Base-by-base conservation (phyloP, 148 eudicot species). In the Silene uniflora region DNA sequence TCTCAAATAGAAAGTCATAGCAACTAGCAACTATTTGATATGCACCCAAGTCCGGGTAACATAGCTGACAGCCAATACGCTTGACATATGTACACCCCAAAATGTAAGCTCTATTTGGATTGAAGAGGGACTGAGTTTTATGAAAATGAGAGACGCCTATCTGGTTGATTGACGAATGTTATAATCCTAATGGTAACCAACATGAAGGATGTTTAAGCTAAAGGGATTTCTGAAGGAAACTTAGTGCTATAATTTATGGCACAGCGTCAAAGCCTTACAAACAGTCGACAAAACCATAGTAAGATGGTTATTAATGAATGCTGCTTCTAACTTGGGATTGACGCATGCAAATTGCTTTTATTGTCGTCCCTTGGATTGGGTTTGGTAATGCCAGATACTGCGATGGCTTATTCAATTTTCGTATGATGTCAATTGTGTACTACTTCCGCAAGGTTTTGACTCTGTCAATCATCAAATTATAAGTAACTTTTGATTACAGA, bases 201-300 rank as follows among this genome's bases (percentile, higher is more conserved):
- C 42, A 12, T 27, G 67, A 27, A 64, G 44, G 18, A 60, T 60
- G 23, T 60, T 12, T 60, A 5, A 19, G 12, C 63, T 25, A 39
- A 35, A 39, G 44, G 10, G 44, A 39, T 7, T 39, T 39, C 44
- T 39, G 44, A 39, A 39, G 10, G 8, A 39, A 39, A 39, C 10
- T 8, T 62, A 25, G 25, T 65, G 69, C 69, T 32, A 29, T 32
- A 29, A 65, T 14, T 52, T 52, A 29, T 7, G 46, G 69, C 49
- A 32, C 35, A 66, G 8, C 21, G 46, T 49, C 49, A 32, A 66
- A 66, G 8, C 21, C 69, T 35, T 17, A 17, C 14, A 23, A 32
- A 35, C 69, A 66, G 49, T 66, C 49, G 42, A 66, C 49, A 32
- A 66, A 32, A 66, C 22, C 49, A 35, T 66, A 18, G 46, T 65